Percentiles rank a stretch among this genome's conserved stretches.
phyloP scores from a whole-genome alignment of 2,329 filamentous ascomycete genomes.

The Cercospora zeae-maydis region DNA sequence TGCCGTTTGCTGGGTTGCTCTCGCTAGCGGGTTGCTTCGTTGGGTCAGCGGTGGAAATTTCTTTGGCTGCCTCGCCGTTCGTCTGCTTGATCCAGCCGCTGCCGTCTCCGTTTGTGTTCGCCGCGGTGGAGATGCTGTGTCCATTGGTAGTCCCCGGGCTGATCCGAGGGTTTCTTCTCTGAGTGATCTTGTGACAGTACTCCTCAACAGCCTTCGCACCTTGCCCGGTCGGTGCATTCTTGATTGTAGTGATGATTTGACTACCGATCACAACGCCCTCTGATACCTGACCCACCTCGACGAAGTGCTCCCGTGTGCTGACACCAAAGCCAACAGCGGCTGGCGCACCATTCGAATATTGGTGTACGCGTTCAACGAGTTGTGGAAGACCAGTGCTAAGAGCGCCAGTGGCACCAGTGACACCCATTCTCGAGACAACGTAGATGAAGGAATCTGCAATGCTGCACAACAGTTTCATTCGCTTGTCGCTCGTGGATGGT shows the following conservation, averaged over 20 bases:
- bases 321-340: slow-evolving; percentile 94
- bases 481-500: slow-evolving; percentile 82
- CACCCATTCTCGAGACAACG: slow-evolving; percentile 94
- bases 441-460: slow-evolving; percentile 99
- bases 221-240: slow-evolving; percentile 63
- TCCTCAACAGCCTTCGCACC: slow-evolving; percentile 72
- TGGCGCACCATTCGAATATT: slow-evolving; percentile 85
- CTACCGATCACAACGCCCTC: slow-evolving; percentile 96
- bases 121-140: slow-evolving; percentile 33
- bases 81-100: slow-evolving; percentile 35
- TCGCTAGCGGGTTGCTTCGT: slow-evolving; percentile 35
- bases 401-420: slow-evolving; percentile 83
- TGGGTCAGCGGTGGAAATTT: slow-evolving; percentile 36
- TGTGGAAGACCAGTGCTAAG: slow-evolving; percentile 78
- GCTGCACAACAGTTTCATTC: slow-evolving; percentile 93
- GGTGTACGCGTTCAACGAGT: slow-evolving; percentile 79
- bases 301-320: slow-evolving; percentile 90
- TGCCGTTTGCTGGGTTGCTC: slow-evolving; percentile 43
- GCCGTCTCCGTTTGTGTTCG: slow-evolving; percentile 35
- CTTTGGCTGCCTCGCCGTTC: slow-evolving; percentile 33
- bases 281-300: slow-evolving; percentile 75
- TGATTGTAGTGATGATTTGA: slow-evolving; percentile 82
- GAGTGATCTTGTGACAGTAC: slow-evolving; percentile 73
- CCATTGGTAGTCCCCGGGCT: slow-evolving; percentile 25
- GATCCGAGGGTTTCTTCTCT: slow-evolving; percentile 27